Base-by-base conservation (phyloP, 495 filamentous ascomycete species). In the Neurospora sp. region DNA sequence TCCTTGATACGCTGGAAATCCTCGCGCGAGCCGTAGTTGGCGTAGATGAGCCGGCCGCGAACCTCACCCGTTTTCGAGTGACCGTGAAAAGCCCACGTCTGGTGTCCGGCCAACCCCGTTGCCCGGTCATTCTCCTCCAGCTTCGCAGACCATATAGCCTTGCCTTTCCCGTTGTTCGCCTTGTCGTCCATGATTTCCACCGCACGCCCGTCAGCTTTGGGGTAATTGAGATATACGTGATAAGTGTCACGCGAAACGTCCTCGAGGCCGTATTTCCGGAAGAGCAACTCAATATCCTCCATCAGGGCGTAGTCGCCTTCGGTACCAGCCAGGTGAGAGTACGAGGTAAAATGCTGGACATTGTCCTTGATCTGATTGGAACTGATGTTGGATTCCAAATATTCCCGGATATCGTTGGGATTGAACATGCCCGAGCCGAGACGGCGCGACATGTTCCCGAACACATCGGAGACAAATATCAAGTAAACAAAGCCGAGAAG, bases 201-300 rank as follows among this genome's bases (percentile, higher is more conserved):
- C 77, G 89, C 89, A 75, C 96, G 85, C 3, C 94, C 94, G 69
- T 86, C 91, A 2, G 83, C 78, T 76, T 87, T 92, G 9, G 96
- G 94, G 75, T 96, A 98, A 82, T 98, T 97, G 74, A 98, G 80
- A 79, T 98, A 98, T 3, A 96, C 94, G 75, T 92, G 85, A 80
- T 93, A 97, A 73, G 90, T 85, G 73, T 97, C 92, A 75, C 91
- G 84, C 46, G 84, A 79, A 38, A 97, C 89, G 59, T 88, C 82
- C 74, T 97, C 93, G 75, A 98, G 83, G 10, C 87, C 87, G 72
- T 90, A 89, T 40, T 83, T 87, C 75, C 81, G 82, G 79, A 96
- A 97, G 74, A 89, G 81, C 72, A 87, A 87, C 81, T 95, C 87
- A 70, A 97, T 88, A 83, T 92, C 96, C 82, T 92, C 87, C 20